phyloP scores from a whole-genome alignment of 805 yeast species.

The Cyberlindnera euphorbiiphila region DNA sequence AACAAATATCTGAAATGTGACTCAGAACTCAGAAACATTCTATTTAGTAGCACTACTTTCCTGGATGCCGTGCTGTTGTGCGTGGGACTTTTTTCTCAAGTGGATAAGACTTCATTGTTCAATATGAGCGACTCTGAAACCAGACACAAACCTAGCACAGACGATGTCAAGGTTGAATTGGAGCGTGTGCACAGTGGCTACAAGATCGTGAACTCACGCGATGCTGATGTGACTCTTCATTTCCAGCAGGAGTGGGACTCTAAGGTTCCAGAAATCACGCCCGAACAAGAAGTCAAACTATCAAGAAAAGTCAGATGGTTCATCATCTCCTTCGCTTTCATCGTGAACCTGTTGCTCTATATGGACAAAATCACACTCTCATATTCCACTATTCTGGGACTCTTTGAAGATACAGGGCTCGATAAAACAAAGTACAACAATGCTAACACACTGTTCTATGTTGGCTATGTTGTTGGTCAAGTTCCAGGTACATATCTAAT shows the following conservation, averaged over 20 bases:
- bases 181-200: too few relatives aligned
- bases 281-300: slow-evolving; percentile 11
- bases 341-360: slow-evolving; percentile 16
- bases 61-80: too few relatives aligned
- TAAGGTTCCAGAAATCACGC: slow-evolving; percentile 19
- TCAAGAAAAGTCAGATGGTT: slow-evolving; percentile 18
- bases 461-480: slow-evolving; percentile 16
- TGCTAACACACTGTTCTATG: slow-evolving; percentile 12
- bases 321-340: slow-evolving; percentile 23
- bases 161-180: too few relatives aligned
- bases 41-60: too few relatives aligned
- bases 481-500: slow-evolving; percentile 11
- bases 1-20: too few relatives aligned
- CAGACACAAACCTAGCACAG: too few relatives aligned
- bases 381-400: slow-evolving; percentile 15
- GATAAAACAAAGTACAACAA: slow-evolving; percentile 11
- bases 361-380: slow-evolving; percentile 20
- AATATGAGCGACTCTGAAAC: too few relatives aligned
- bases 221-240: slow-evolving; percentile 28
- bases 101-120: too few relatives aligned
- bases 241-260: slow-evolving; percentile 12
- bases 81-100: too few relatives aligned
- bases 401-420: slow-evolving; percentile 12
- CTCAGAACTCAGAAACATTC: too few relatives aligned
- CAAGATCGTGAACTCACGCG: too few relatives aligned